A percentile compares a stretch with the other conserved stretches of the same genome.
phyloP scores from a whole-genome alignment of 1,139 yeast species.

The Sugiyamaella paludigena region DNA sequence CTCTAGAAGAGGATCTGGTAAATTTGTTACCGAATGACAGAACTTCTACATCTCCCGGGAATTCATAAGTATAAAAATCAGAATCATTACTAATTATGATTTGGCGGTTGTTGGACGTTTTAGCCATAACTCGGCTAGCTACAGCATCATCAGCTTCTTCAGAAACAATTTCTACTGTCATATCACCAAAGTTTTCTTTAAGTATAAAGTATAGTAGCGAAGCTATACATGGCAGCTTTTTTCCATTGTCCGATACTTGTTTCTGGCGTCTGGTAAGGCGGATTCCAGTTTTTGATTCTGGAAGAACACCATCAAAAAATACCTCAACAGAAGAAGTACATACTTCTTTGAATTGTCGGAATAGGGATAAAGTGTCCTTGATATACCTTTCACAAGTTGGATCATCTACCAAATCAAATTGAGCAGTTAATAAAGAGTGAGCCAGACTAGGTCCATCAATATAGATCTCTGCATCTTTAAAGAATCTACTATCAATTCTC shows the following conservation, averaged over 20 bases:
- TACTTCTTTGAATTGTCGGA: background rate
- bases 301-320: conserved; percentile 8
- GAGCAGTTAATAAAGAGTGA: conserved; percentile 13
- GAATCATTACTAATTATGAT: conserved; percentile 19
- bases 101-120: background rate
- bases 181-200: conserved; percentile 5
- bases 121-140: conserved; percentile 7
- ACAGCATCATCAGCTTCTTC: conserved; percentile 24
- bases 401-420: background rate
- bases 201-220: conserved; percentile 11
- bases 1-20: background rate
- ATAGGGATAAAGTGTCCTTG: background rate
- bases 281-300: conserved; percentile 3
- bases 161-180: conserved; percentile 13
- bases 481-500: background rate
- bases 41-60: conserved; percentile 6
- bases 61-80: conserved; percentile 19
- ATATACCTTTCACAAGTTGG: background rate
- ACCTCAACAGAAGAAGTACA: conserved; percentile 1
- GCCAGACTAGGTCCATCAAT: conserved; percentile 23
- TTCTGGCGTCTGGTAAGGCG: conserved; percentile 2
- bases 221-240: conserved; percentile 5
- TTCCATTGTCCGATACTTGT: background rate
- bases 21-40: background rate
- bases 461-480: conserved; percentile 6